Evolutionary conservation across 305 asterid species (phyloP).

Genomic region (Nicotiana rustica): DNA sequence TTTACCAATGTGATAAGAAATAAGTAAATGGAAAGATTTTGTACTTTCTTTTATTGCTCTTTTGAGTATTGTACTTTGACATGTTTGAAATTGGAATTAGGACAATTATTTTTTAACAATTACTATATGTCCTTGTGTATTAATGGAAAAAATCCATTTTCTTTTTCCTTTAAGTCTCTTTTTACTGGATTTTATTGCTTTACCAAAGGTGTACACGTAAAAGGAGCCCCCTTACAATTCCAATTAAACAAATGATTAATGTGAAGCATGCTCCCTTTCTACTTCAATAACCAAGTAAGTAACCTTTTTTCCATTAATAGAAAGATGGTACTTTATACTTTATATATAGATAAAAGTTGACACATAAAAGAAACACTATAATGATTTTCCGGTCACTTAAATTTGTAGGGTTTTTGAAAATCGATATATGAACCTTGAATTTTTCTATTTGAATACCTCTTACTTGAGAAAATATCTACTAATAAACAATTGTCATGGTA

Average conservation of each 20-base stretch:
- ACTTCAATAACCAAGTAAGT: not conserved
- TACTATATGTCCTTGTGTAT: not conserved
- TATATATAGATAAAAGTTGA: too few species aligned
- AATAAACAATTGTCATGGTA: too few species aligned
- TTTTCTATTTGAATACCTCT: too few species aligned
- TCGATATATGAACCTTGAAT: too few species aligned
- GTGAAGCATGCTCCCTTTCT: conserved; percentile 1
- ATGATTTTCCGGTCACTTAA: too few species aligned
- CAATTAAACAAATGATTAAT: conserved; percentile 7
- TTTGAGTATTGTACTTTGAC: conserved; percentile 7
- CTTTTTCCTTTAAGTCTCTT: too few species aligned
- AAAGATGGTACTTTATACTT: too few species aligned
- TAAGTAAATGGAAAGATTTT: not conserved
- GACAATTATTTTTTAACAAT: not conserved
- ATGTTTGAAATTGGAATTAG: not conserved
- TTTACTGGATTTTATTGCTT: not conserved
- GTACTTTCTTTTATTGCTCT: conserved; percentile 29
- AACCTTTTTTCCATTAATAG: too few species aligned
- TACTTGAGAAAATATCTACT: too few species aligned
- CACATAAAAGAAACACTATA: too few species aligned
- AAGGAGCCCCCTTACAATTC: not conserved
- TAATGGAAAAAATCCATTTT: not conserved
- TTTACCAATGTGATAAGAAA: too few species aligned
- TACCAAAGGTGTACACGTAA: not conserved
- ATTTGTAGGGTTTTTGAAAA: too few species aligned